Base-by-base conservation (phyloP, 257 asterid species). In the Thymus quinquecostatus region DNA sequence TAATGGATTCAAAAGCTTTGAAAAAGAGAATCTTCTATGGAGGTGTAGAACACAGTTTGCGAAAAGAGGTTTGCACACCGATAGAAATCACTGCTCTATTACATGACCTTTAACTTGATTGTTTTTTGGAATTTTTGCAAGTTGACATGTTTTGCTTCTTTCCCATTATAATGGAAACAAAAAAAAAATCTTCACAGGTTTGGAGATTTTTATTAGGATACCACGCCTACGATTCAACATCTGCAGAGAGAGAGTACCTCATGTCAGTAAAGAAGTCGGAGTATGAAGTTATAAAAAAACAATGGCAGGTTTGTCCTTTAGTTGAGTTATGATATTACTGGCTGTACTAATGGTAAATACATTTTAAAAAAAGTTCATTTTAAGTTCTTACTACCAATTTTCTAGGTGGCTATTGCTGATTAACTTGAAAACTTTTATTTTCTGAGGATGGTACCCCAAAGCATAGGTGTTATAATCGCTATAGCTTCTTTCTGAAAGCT, bases 21-120 rank as follows among this genome's bases (percentile, higher is more conserved):
- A 83, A 81, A 78, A 88, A 85, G 78, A 79, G 98, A 84, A 87
- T 92, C 79, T 95, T 92, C 81, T 95, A 92, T 66, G 99, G 98
- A 32, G 97, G 98, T 41, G 82, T 89, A 66, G 98, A 95, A 70
- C 92, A 83, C 60, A 69, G 79, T 86, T 69, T 86, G 83, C 85
- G 98, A 76, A 85, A 84, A 60, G 96, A 89, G 95, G 99, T 95
- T 43, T 58, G 82, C 51, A 38, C 68, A 49, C 50, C 69, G 65
- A 64, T 49, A 76, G 66, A 75, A 6, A 32, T 71, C 54, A 49
- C 57, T 48, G 67, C 29, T 61, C 70, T 69, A 60, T 61, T 65
- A 40, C 74, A 54, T 65, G 32, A 65, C 45, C 50, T 45, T 65
- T 65, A 51, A 33, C 29, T 49, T 29, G 60, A 27, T 71, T 29